A percentile compares a stretch with the other conserved stretches of the same genome.
These are phyloP conservation scores for Coelastrella sp. DNA, from an alignment of 139 green algal genomes.

Conservation along the genomic window DNA sequence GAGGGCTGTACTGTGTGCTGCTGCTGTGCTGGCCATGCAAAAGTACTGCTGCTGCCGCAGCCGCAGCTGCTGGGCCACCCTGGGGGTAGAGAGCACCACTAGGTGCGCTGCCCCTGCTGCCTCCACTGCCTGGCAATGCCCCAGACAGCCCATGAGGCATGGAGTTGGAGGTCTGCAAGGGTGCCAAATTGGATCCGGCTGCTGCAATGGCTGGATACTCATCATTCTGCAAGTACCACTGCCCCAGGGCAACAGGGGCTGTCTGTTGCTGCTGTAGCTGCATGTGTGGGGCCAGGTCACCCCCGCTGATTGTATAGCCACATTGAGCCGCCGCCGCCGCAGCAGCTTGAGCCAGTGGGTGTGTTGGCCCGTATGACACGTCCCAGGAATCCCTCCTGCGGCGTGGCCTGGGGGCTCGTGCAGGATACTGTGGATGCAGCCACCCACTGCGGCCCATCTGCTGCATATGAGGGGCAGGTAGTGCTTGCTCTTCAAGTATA, in stretches of 20 bases:
- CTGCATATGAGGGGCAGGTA: not conserved
- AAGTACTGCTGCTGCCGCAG: not conserved
- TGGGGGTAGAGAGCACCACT: not conserved
- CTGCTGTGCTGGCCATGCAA: not conserved
- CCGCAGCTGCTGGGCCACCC: not conserved
- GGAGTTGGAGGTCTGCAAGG: not conserved
- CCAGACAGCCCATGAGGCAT: not conserved
- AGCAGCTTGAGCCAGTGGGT: slow-evolving; percentile 14
- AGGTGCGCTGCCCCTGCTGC: not conserved
- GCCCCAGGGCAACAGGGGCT: not conserved
- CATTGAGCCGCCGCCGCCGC: slow-evolving; percentile 19
- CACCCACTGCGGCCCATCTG: not conserved
- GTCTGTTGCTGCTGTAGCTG: slow-evolving; percentile 9
- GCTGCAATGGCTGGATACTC: not conserved
- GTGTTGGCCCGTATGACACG: not conserved
- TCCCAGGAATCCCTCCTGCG: slow-evolving; percentile 26
- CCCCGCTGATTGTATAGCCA: not conserved
- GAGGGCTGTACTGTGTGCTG: not conserved
- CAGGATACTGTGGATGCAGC: slow-evolving; percentile 9
- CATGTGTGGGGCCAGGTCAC: not conserved
- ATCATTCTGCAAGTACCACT: not conserved
- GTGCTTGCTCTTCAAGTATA: not conserved
- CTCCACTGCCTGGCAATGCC: slow-evolving; percentile 2
- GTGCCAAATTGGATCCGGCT: not conserved
- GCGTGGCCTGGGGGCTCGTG: not conserved